phyloP scores from a whole-genome alignment of 257 asterid genomes.

The Ballota nigra region DNA sequence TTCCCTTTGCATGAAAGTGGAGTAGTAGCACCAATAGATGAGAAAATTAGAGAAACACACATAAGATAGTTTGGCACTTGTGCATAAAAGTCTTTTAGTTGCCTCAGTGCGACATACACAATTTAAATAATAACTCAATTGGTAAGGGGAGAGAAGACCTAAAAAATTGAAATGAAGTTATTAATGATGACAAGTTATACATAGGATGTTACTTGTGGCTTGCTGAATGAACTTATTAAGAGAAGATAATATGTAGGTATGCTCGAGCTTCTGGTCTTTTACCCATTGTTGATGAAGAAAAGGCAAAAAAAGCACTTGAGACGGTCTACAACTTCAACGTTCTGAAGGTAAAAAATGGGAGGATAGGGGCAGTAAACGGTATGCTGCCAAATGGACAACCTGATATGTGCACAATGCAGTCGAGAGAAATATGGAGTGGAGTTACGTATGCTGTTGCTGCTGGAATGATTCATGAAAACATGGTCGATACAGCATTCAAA shows the following conservation, averaged over 20 bases:
- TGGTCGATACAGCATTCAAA: conserved; percentile 76
- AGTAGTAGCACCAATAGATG: not conserved
- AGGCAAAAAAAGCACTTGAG: conserved; percentile 69
- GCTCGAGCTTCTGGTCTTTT: conserved; percentile 88
- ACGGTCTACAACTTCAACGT: conserved; percentile 79
- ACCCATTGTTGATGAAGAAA: conserved; percentile 81
- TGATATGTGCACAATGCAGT: conserved; percentile 72
- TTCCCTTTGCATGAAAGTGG: not conserved
- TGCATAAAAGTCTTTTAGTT: not conserved
- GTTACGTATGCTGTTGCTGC: conserved; percentile 94
- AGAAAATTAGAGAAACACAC: not conserved
- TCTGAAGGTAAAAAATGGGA: conserved; percentile 73
- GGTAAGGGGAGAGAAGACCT: not conserved
- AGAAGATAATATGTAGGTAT: conserved; percentile 55
- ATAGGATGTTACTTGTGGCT: not conserved
- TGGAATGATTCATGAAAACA: conserved; percentile 80
- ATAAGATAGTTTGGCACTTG: too few relatives aligned
- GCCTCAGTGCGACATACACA: not conserved
- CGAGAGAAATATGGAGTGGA: conserved; percentile 97
- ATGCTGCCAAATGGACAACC: conserved; percentile 90
- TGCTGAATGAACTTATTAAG: not conserved
- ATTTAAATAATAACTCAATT: not conserved
- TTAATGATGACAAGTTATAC: not conserved
- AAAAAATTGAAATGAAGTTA: not conserved
- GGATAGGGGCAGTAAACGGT: conserved; percentile 84